phyloP scores from a whole-genome alignment of 371 early-diverging fungal species.

The Capniomyces stellatus region DNA sequence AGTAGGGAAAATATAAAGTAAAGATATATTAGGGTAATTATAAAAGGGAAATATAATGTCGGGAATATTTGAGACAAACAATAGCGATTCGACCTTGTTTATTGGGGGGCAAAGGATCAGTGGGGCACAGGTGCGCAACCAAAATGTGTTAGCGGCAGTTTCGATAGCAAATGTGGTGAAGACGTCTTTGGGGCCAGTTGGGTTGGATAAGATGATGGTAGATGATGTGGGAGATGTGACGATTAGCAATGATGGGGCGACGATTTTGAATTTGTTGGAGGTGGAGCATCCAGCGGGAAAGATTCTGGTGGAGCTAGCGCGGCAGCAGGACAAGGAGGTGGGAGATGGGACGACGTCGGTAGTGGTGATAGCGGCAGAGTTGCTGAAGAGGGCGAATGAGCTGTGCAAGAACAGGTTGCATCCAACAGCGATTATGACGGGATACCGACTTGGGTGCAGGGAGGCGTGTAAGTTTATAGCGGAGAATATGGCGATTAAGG shows the following conservation, averaged over 20 bases:
- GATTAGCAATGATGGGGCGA: slow-evolving; percentile 99
- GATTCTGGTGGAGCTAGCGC: slow-evolving; percentile 92
- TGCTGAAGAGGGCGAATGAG: slow-evolving; percentile 84
- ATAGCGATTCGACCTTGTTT: slow-evolving; percentile 35
- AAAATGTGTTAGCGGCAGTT: slow-evolving; percentile 70
- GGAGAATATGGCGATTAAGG: slow-evolving; percentile 80
- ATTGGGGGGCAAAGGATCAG: slow-evolving; percentile 83
- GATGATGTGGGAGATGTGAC: slow-evolving; percentile 97
- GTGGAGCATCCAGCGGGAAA: slow-evolving; percentile 98
- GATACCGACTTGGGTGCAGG: slow-evolving; percentile 86
- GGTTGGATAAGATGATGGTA: slow-evolving; percentile 99
- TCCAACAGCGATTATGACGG: slow-evolving; percentile 88
- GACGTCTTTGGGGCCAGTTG: slow-evolving; percentile 98
- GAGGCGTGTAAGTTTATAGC: slow-evolving; percentile 98
- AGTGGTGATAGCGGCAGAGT: slow-evolving; percentile 92
- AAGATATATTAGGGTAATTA: no score
- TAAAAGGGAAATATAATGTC: slow-evolving; percentile 11
- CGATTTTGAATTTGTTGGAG: slow-evolving; percentile 95
- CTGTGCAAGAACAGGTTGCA: slow-evolving; percentile 92
- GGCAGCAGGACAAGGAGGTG: slow-evolving; percentile 99
- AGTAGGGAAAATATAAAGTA: no score
- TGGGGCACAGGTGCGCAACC: slow-evolving; percentile 83
- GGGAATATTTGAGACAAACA: slow-evolving; percentile 23
- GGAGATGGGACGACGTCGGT: slow-evolving; percentile 99
- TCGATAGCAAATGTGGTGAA: slow-evolving; percentile 97